These are phyloP conservation scores for Ustilago tritici DNA, from an alignment of 1,284 basidiomycete species.

Conservation along the genomic window DNA sequence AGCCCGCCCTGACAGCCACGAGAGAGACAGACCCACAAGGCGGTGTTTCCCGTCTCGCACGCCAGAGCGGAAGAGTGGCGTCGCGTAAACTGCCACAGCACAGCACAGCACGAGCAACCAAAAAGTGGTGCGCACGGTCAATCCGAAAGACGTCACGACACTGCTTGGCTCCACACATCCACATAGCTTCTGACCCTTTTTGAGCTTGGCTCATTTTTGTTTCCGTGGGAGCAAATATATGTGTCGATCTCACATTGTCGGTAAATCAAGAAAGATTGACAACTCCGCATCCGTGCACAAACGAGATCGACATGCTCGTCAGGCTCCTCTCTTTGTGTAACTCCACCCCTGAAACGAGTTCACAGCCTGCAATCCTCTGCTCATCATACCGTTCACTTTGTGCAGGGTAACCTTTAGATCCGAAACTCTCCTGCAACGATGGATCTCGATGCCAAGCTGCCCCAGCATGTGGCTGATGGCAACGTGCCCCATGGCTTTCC, in stretches of 20 bases:
- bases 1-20: constrained; percentile 2
- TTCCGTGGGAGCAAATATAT: not conserved
- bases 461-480: constrained; percentile 11
- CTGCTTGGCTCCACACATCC: not conserved
- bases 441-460: constrained; percentile 21
- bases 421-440: constrained; percentile 8
- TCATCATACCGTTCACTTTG: not conserved
- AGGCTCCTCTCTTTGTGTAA: constrained; percentile 14
- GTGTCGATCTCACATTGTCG: constrained; percentile 6
- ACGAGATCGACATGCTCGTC: not conserved
- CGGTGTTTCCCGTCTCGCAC: not conserved
- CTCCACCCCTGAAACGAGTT: not conserved
- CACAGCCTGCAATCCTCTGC: not conserved
- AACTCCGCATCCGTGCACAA: constrained; percentile 19
- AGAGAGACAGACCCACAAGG: not conserved
- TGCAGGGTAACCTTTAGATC: not conserved
- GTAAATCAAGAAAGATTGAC: not conserved
- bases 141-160: constrained; percentile 8
- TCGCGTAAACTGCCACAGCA: not conserved
- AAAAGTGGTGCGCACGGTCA: constrained; percentile 8
- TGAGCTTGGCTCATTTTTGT: not conserved
- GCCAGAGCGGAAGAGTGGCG: not conserved
- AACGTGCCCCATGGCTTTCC: not conserved
- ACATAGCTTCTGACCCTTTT: too few species aligned
- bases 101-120: not conserved